Percentiles rank a stretch among this genome's conserved stretches.
These are phyloP conservation scores for Mollisia scopiformis DNA, from an alignment of 2,329 filamentous ascomycete genomes.

Conservation along the genomic window DNA sequence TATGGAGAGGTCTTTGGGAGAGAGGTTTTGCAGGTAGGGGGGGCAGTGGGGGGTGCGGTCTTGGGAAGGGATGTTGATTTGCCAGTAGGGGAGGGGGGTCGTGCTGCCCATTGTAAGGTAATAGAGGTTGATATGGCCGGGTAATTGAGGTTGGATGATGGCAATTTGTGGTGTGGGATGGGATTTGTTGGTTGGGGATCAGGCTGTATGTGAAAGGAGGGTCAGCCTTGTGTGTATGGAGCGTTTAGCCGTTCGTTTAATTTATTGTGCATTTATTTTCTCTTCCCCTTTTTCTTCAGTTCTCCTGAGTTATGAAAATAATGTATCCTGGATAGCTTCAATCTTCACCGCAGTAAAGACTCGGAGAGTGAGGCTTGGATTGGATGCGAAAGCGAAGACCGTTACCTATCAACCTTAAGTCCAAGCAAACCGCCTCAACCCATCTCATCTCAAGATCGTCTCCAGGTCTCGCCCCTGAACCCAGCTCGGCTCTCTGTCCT, in stretches of 20 bases:
- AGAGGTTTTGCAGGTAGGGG: constrained; percentile 63
- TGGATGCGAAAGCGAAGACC: neutral
- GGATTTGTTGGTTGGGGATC: no score
- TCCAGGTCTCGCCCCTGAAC: neutral
- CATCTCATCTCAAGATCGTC: neutral
- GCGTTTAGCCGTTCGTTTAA: no score
- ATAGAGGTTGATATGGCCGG: no score
- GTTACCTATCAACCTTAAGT: neutral
- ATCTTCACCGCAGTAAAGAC: neutral
- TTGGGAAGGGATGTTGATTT: constrained; percentile 71
- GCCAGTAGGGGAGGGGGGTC: constrained; percentile 68
- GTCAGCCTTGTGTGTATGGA: no score
- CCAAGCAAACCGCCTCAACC: neutral
- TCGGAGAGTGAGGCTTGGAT: neutral
- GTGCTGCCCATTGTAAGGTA: no score
- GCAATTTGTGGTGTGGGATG: no score
- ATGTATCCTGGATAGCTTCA: neutral
- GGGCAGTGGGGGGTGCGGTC: constrained; percentile 71
- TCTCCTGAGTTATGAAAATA: no score
- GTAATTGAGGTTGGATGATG: no score
- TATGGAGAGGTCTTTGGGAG: constrained; percentile 69
- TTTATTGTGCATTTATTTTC: no score
- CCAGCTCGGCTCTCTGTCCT: neutral
- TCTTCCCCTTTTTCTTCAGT: no score
- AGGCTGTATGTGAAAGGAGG: no score